phyloP scores from a whole-genome alignment of 306 rosid genomes.

The Mimosa bimucronata region DNA sequence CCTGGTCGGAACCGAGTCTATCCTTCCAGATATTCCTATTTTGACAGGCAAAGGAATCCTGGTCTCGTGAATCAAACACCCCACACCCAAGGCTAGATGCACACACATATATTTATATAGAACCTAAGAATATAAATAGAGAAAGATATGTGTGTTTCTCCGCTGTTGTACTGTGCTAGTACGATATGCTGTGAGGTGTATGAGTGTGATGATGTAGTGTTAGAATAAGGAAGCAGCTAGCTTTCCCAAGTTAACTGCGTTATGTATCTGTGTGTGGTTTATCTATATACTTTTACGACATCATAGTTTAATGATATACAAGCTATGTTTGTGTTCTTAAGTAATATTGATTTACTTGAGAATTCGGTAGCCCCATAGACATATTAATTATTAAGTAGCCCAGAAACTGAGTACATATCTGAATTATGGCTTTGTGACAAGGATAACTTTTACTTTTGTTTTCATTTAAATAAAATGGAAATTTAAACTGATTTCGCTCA shows the following conservation, averaged over 20 bases:
- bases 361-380: neutral
- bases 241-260: neutral
- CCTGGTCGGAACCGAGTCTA: conserved; percentile 13
- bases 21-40: neutral
- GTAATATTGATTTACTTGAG: neutral
- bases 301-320: neutral
- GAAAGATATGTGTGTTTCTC: neutral
- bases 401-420: too few species aligned
- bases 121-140: neutral
- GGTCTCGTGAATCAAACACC: neutral
- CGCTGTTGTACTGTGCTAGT: neutral
- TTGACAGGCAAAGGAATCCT: conserved; percentile 1
- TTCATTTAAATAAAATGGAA: too few species aligned
- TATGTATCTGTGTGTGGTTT: neutral
- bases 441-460: too few species aligned
- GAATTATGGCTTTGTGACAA: too few species aligned
- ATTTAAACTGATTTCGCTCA: too few species aligned
- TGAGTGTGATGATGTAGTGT: neutral
- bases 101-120: neutral
- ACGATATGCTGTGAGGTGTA: neutral
- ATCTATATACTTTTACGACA: neutral
- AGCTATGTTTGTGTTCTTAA: neutral
- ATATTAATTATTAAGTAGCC: too few species aligned
- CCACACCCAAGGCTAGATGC: neutral
- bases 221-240: neutral